These are phyloP conservation scores for Cryptomeria japonica DNA, from an alignment of 75 land plant genomes.

Conservation along the genomic window DNA sequence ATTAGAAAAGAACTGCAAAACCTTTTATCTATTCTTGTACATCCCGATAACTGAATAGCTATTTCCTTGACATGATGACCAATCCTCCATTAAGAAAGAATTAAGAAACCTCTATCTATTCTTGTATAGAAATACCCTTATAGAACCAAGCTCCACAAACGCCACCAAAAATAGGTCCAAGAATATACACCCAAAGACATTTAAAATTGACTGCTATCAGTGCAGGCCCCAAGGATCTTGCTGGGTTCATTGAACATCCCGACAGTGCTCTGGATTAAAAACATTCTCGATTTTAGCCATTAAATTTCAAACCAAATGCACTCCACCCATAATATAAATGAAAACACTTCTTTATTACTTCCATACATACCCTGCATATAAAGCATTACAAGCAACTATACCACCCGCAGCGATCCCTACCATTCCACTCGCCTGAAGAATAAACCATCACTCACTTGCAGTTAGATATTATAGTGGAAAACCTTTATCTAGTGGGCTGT, in stretches of 20 bases:
- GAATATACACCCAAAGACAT: conserved; percentile 66
- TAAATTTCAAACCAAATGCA: neutral
- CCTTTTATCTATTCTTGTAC: too few species aligned
- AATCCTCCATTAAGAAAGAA: neutral
- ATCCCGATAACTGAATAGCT: too few species aligned
- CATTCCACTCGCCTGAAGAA: conserved; percentile 48
- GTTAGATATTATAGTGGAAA: neutral
- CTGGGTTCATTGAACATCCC: conserved; percentile 89
- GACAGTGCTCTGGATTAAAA: conserved; percentile 53
- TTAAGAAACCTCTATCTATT: neutral
- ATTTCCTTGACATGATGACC: too few species aligned
- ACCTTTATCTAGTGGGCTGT: too few species aligned
- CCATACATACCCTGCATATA: conserved; percentile 56
- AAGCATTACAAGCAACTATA: conserved; percentile 50
- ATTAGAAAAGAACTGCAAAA: too few species aligned
- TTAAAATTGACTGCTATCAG: conserved; percentile 42
- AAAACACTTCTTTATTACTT: neutral
- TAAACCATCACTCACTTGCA: neutral
- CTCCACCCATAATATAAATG: neutral
- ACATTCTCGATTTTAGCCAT: neutral
- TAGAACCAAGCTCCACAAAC: conserved; percentile 74
- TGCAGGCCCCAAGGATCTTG: conserved; percentile 79
- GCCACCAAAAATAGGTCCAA: conserved; percentile 60
- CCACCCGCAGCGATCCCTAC: conserved; percentile 80
- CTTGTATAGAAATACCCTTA: conserved; percentile 34